Evolutionary conservation across 257 asterid species (phyloP).

Genomic region (Cruciata laevipes): DNA sequence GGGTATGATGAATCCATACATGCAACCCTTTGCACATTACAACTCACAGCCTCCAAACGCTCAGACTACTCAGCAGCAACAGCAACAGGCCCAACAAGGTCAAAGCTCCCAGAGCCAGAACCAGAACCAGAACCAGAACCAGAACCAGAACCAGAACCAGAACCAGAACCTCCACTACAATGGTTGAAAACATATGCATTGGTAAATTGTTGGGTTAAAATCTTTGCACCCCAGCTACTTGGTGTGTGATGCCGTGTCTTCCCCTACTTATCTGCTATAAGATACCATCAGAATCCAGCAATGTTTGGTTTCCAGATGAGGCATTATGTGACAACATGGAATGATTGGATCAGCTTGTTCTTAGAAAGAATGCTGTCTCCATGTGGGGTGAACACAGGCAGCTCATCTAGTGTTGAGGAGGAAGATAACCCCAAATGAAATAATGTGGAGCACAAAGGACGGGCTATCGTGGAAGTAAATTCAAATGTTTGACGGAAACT

Average conservation of each 20-base stretch:
- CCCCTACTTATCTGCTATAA: constrained; percentile 26
- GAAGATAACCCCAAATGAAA: constrained; percentile 32
- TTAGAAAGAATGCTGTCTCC: constrained; percentile 17
- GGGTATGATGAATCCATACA: constrained; percentile 68
- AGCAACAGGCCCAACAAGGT: constrained; percentile 53
- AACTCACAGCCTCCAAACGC: constrained; percentile 54
- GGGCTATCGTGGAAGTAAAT: constrained; percentile 23
- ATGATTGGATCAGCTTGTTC: constrained; percentile 26
- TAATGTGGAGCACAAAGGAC: constrained; percentile 21
- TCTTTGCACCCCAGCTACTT: constrained; percentile 45
- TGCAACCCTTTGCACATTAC: constrained; percentile 81
- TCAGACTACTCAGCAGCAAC: constrained; percentile 65
- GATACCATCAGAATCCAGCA: constrained; percentile 35
- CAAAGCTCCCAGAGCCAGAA: constrained; percentile 54
- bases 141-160: constrained; percentile 33
- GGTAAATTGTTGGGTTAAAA: constrained; percentile 25
- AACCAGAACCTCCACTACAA: constrained; percentile 72
- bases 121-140: constrained; percentile 50
- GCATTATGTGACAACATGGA: constrained; percentile 20
- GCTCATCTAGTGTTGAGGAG: constrained; percentile 36
- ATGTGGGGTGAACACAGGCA: constrained; percentile 33
- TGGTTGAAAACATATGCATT: constrained; percentile 34
- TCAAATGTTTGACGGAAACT: constrained; percentile 11
- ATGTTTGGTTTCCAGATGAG: constrained; percentile 22
- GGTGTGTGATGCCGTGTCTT: constrained; percentile 47